Conservation (phyloP, 1,139 yeast genomes). For the Pneumocystis carinii region DNA sequence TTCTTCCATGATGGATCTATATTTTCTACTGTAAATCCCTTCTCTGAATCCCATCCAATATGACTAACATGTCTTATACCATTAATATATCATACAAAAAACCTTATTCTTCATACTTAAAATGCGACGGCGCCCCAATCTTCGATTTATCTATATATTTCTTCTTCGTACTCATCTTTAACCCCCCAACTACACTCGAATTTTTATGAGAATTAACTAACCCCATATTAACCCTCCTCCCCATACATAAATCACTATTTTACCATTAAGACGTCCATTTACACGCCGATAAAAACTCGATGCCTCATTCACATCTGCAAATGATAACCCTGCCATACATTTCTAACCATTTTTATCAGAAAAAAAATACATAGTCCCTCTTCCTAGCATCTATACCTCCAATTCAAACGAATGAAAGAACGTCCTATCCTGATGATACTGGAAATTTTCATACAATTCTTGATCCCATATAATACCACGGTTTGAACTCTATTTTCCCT, state of each 20-base stretch:
- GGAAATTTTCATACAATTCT: constrained; percentile 75
- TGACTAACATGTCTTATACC: constrained; percentile 1
- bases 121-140: background rate
- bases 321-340: constrained; percentile 73
- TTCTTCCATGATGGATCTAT: constrained; percentile 70
- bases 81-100: background rate
- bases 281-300: constrained; percentile 66
- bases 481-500: constrained; percentile 34
- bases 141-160: background rate
- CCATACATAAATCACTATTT: background rate
- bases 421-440: constrained; percentile 82
- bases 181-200: background rate
- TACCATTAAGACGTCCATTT: constrained; percentile 22
- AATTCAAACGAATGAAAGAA: constrained; percentile 90
- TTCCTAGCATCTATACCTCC: constrained; percentile 32
- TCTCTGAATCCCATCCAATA: constrained; percentile 5
- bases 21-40: constrained; percentile 8
- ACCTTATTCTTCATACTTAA: background rate
- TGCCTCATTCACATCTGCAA: constrained; percentile 84
- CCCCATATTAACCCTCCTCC: background rate
- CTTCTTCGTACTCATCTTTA: background rate
- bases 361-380: background rate
- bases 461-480: constrained; percentile 95
- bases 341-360: constrained; percentile 18
- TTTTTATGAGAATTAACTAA: background rate